phyloP scores from a whole-genome alignment of 1,284 basidiomycete species.

The Naganishia cerealis region DNA sequence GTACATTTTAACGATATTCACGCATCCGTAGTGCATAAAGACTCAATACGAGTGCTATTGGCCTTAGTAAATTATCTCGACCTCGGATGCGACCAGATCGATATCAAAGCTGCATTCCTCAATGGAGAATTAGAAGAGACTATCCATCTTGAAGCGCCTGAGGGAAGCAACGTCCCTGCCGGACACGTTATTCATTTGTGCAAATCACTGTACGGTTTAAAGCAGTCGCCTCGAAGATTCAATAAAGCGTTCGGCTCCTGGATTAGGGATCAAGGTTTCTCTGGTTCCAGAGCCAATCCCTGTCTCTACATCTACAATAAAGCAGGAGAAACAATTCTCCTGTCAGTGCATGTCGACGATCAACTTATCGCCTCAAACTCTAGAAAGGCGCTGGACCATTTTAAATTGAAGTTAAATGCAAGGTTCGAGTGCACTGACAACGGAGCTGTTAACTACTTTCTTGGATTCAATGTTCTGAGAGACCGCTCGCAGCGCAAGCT shows the following conservation, averaged over 20 bases:
- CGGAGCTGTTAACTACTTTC: conserved; percentile 36
- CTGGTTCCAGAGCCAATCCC: conserved; percentile 30
- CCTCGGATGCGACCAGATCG: conserved; percentile 41
- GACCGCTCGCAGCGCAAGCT: conserved; percentile 25
- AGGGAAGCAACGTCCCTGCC: conserved; percentile 27
- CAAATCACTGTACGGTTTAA: conserved; percentile 41
- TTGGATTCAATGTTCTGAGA: conserved; percentile 37
- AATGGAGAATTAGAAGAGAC: conserved; percentile 23
- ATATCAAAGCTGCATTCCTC: conserved; percentile 38
- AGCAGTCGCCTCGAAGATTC: conserved; percentile 40
- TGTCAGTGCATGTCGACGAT: conserved; percentile 41
- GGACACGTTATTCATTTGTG: conserved; percentile 32
- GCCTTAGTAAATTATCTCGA: conserved; percentile 37
- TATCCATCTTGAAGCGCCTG: conserved; percentile 9
- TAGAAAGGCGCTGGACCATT: conserved; percentile 31
- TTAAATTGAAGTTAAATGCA: conserved; percentile 33
- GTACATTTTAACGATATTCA: conserved; percentile 38
- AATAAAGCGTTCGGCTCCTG: conserved; percentile 36
- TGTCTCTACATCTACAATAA: conserved; percentile 25
- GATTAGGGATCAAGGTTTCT: conserved; percentile 34
- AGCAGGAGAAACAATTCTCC: conserved; percentile 1
- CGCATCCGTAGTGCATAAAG: conserved; percentile 39
- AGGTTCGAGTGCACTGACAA: too few relatives aligned
- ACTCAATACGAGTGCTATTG: conserved; percentile 38
- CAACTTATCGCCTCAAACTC: conserved; percentile 39